These are phyloP conservation scores for Spergularia azorica DNA, from an alignment of 179 eudicot genomes.

Conservation along the genomic window DNA sequence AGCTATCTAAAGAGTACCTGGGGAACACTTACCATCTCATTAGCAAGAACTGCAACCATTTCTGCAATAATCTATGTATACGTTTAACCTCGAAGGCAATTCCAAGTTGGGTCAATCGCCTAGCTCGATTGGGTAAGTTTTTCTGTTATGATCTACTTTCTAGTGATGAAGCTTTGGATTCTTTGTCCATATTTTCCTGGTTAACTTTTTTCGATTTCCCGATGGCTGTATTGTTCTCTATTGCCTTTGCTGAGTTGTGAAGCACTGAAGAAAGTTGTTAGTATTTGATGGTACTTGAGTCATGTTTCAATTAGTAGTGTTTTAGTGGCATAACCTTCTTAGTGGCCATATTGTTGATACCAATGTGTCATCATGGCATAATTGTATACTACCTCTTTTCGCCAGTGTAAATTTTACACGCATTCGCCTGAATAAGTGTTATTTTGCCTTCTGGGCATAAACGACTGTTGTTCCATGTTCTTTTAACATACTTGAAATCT, in stretches of 20 bases:
- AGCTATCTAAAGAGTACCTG: slow-evolving; percentile 56
- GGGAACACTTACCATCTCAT: slow-evolving; percentile 74
- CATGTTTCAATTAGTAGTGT: slow-evolving; percentile 20
- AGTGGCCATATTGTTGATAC: background rate
- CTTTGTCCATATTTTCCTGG: background rate
- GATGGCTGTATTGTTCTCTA: background rate
- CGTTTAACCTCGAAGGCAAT: slow-evolving; percentile 62
- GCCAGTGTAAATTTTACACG: background rate
- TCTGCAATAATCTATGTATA: slow-evolving; percentile 63
- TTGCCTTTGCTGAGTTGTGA: background rate
- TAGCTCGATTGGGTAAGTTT: slow-evolving; percentile 79
- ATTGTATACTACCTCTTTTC: background rate
- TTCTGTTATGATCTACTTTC: background rate
- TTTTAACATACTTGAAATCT: no score
- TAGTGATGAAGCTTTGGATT: background rate
- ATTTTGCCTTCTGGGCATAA: background rate
- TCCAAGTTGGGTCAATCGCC: slow-evolving; percentile 90
- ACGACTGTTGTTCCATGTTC: no score
- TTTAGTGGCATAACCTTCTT: slow-evolving; percentile 18
- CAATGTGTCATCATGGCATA: background rate
- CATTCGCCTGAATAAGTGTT: background rate
- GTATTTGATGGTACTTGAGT: slow-evolving; percentile 18
- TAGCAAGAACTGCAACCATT: slow-evolving; percentile 76
- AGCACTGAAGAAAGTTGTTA: slow-evolving; percentile 7
- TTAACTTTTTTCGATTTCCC: background rate